Evolutionary conservation across 2,329 filamentous ascomycete species (phyloP).

Genomic region (Exophiala bonariae): DNA sequence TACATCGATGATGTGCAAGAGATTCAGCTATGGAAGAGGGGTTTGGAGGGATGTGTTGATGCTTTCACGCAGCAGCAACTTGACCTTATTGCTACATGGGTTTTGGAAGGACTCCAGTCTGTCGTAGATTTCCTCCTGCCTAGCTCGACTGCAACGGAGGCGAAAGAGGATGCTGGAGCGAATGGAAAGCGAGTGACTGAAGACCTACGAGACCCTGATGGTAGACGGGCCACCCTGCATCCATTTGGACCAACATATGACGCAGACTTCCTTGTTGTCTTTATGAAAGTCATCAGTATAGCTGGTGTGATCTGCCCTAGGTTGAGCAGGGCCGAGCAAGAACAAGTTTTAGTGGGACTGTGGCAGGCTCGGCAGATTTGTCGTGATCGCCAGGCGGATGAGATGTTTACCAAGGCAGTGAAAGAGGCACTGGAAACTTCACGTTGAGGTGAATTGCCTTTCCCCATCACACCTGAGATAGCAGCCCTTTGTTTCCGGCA

Average conservation of each 20-base stretch:
- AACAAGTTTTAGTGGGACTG: slow-evolving; percentile 24
- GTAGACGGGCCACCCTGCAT: slow-evolving; percentile 1
- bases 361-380: slow-evolving; percentile 30
- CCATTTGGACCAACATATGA: slow-evolving; percentile 70
- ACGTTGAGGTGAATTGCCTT: too few species aligned
- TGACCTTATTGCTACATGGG: slow-evolving; percentile 45
- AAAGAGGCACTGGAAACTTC: slow-evolving; percentile 29
- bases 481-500: too few species aligned
- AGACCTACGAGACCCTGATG: too few species aligned
- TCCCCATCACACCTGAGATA: too few species aligned
- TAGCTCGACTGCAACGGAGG: not conserved
- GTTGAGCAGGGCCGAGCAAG: too few species aligned
- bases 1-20: slow-evolving; percentile 83
- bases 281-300: slow-evolving; percentile 39
- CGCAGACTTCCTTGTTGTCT: slow-evolving; percentile 60
- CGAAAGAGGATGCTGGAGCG: slow-evolving; percentile 59
- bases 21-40: slow-evolving; percentile 64
- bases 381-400: slow-evolving; percentile 10
- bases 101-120: slow-evolving; percentile 46
- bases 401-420: slow-evolving; percentile 23
- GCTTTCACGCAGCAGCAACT: slow-evolving; percentile 7
- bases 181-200: not conserved
- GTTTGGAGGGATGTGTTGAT: slow-evolving; percentile 38
- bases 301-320: slow-evolving; percentile 35
- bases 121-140: too few species aligned